Evolutionary conservation across 768 basidiomycete genomes (phyloP), one percentile per base, ranked within the genome.

Genomic region (Suillus plorans): DNA sequence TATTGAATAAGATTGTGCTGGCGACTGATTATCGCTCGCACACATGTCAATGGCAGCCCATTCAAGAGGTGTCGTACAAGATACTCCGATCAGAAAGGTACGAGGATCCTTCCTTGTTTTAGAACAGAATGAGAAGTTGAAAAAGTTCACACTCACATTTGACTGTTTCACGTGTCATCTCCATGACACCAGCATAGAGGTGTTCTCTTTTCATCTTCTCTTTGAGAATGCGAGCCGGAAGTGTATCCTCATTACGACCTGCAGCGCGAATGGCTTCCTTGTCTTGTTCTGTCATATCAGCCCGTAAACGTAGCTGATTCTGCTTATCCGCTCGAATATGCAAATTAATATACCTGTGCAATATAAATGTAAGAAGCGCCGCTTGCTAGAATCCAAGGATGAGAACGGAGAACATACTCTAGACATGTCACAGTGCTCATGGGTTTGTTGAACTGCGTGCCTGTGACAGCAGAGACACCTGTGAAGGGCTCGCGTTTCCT

Each of bases 1-100:
- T 85, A 41, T n/a, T 22, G 47, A 47, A n/a, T 47, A n/a, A n/a
- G n/a, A 47, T 47, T n/a, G 45, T 12, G 45, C 10, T 47, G 45
- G 10, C 44, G 18, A 14, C 31, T 31, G 31, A 31, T 49, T 49
- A 49, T 49, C 22, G 47, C 47, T 49, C 45, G 13, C 22, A 25
- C n/a, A n/a, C 22, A 25, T 49, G 47, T 50, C 25, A 16, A 25
- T 49, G 47, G 13, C 13, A 22, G 47, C 47, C 13, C 13, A 47
- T 22, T 47, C n/a, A 47, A 47, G 45, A 49, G 22, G 47, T 22
- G 5, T 13, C 5, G 47, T 49, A 49, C 22, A 49, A 22, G 22
- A n/a, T 10, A 12, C 20, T n/a, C n/a, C 47, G 47, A 49, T 22
- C 5, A 22, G n/a, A 49, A 12, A 7, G 47, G 5, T 3, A 49